Evolutionary conservation across 2,329 filamentous ascomycete genomes (phyloP), one percentile per base, ranked within the genome.

Genomic region (Aspergillus brasiliensis): DNA sequence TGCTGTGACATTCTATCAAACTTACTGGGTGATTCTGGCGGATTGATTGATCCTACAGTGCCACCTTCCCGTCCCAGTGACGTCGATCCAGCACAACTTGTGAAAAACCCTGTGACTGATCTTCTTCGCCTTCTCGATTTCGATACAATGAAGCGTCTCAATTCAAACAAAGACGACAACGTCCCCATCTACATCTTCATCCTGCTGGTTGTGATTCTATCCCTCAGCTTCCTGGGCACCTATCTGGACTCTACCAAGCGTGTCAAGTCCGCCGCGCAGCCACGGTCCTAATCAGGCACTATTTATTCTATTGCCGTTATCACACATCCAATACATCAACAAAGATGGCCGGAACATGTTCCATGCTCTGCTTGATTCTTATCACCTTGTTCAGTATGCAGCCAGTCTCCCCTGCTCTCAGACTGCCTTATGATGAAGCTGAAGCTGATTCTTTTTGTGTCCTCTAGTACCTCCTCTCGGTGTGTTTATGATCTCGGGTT

Each of bases 401-500:
- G 17, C 23, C 21, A n/a, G n/a, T 7, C 27, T 15, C 51, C 4
- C 15, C 34, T 8, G 2, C 19, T 6, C 21, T 8, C 10, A 34
- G 4, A 34, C 11, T 13, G 25, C 1, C 2, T 5, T 31, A 11
- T 31, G 13, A 10, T 34, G 11, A 34, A 34, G 4, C 4, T 15
- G n/a, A 51, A 17, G 38, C 51, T 37, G 47, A 44, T 47, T 2
- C 4, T 34, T 5, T 15, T 37, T 15, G 6, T 49, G 15, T 34
- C 42, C 1, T 47, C 15, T 28, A 91, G 88, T 89, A 60, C 88
- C 88, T 54, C 88, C 88, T 13, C 73, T 88, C 57, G 88, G 87
- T 52, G 87, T 88, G 47, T 87, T 81, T 71, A 75, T 84, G 51
- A 83, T 90, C 54, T 83, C 87, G 58, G 88, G 88, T 69, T 90